Conservation (phyloP, 306 rosid genomes). For the Medicago lupulina region DNA sequence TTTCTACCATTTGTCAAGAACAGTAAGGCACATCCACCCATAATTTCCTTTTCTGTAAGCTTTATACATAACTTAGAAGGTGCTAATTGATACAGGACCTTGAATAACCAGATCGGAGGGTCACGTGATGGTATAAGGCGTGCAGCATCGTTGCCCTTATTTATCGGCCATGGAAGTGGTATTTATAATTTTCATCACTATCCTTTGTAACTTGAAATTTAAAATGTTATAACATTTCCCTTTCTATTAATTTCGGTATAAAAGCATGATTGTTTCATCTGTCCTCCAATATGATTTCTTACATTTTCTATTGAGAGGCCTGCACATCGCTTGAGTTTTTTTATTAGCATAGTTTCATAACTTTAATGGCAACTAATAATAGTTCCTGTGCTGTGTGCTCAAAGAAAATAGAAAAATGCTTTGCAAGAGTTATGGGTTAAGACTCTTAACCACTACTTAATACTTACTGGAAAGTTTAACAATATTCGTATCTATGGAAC, state of each 20-base stretch:
- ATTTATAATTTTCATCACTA: constrained; percentile 42
- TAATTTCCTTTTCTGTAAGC: constrained; percentile 29
- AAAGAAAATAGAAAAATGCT: background rate
- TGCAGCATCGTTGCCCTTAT: constrained; percentile 78
- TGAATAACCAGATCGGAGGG: constrained; percentile 64
- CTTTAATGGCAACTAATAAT: background rate
- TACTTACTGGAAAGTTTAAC: no score
- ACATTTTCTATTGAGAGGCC: background rate
- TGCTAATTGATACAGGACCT: constrained; percentile 57
- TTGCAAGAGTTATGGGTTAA: background rate
- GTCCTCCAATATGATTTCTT: background rate
- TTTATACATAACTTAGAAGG: constrained; percentile 23
- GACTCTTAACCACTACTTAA: no score
- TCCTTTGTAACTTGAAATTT: constrained; percentile 32
- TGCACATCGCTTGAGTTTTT: background rate
- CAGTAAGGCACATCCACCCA: constrained; percentile 31
- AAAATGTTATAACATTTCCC: constrained; percentile 7
- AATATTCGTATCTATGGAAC: no score
- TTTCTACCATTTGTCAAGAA: constrained; percentile 19
- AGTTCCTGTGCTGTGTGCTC: constrained; percentile 17
- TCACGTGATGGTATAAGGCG: constrained; percentile 75
- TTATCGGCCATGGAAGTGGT: constrained; percentile 90
- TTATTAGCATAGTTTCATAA: background rate
- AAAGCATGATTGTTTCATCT: constrained; percentile 3
- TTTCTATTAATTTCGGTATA: constrained; percentile 10